These are phyloP conservation scores for Pseudogymnoascus sp. DNA, from an alignment of 2,329 filamentous ascomycete species.

Conservation along the genomic window DNA sequence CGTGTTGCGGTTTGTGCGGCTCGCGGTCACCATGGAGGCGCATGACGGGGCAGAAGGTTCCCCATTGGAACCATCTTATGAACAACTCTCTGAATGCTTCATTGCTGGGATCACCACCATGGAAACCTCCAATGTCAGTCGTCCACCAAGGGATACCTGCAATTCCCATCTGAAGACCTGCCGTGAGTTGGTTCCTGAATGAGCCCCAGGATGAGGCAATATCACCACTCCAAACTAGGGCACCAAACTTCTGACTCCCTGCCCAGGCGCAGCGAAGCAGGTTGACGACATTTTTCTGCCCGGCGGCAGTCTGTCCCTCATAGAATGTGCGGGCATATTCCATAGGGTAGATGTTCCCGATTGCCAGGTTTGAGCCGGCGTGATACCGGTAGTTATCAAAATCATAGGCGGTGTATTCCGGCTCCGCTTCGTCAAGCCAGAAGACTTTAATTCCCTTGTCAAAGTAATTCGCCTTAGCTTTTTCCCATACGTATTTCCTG, in stretches of 20 bases:
- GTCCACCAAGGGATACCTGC: slow-evolving; percentile 61
- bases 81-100: slow-evolving; percentile 52
- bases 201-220: slow-evolving; percentile 56
- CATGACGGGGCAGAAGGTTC: slow-evolving; percentile 59
- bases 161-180: slow-evolving; percentile 58
- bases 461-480: slow-evolving; percentile 52
- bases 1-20: slow-evolving; percentile 40
- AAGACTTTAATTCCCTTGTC: slow-evolving; percentile 53
- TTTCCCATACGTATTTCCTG: slow-evolving; percentile 50
- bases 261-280: slow-evolving; percentile 49
- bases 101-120: slow-evolving; percentile 51
- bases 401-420: slow-evolving; percentile 56
- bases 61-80: slow-evolving; percentile 63
- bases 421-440: slow-evolving; percentile 63
- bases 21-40: slow-evolving; percentile 58
- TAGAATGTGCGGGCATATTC: slow-evolving; percentile 53
- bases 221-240: slow-evolving; percentile 59
- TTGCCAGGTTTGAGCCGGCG: slow-evolving; percentile 41
- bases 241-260: slow-evolving; percentile 54
- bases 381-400: slow-evolving; percentile 59
- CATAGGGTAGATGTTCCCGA: slow-evolving; percentile 53
- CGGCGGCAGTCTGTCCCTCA: slow-evolving; percentile 42
- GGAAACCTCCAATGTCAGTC: slow-evolving; percentile 63
- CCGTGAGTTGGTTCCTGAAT: slow-evolving; percentile 51
- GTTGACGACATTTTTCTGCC: slow-evolving; percentile 50